Percentiles rank a stretch among this genome's conserved stretches.
Evolutionary conservation across 192 early-diverging fungal species (phyloP).

Genomic region (Backusella parvicylindrica): DNA sequence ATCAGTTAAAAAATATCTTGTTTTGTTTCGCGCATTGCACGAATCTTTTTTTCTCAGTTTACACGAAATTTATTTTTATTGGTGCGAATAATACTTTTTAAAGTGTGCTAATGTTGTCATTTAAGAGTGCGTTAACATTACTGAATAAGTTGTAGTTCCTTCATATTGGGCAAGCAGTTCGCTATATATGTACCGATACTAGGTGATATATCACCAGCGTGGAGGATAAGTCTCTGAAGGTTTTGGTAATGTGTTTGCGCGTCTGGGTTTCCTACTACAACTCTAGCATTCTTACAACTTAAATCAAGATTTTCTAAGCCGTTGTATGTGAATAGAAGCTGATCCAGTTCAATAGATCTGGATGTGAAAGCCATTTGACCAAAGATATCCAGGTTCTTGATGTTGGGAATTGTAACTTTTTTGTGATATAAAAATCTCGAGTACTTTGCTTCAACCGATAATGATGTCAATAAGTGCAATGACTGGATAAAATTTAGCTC

Average conservation of each 20-base stretch:
- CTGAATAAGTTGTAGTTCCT: no score
- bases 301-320: neutral
- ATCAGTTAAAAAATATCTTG: no score
- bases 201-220: neutral
- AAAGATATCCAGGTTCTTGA: neutral
- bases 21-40: no score
- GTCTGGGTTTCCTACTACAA: neutral
- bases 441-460: neutral
- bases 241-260: neutral
- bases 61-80: no score
- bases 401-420: neutral
- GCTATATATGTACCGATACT: neutral
- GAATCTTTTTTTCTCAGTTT: no score
- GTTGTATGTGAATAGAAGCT: neutral
- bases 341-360: neutral
- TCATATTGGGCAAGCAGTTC: neutral
- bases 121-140: no score
- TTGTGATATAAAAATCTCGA: neutral
- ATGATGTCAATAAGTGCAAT: neutral
- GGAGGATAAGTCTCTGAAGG: neutral
- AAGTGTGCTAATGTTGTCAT: no score
- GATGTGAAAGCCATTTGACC: neutral
- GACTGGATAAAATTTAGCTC: neutral
- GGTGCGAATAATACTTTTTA: no score
- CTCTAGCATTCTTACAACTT: neutral